A percentile compares a stretch with the other conserved stretches of the same genome.
phyloP scores from a whole-genome alignment of 208 protist species.

The Acanthamoeba sp. region DNA sequence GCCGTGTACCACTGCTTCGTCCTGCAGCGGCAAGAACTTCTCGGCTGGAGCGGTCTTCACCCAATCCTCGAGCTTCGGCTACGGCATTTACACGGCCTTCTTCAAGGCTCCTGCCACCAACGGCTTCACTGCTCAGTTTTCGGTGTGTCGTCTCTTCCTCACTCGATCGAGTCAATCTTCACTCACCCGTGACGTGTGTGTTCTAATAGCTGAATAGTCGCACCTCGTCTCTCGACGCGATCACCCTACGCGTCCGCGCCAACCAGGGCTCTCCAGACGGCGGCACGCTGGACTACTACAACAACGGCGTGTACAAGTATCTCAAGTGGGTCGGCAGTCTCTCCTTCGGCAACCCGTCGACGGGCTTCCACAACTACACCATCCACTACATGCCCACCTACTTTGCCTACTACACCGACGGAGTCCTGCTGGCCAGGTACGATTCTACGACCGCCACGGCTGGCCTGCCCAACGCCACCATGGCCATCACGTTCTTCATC shows the following conservation, averaged over 20 bases:
- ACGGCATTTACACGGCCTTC: neutral
- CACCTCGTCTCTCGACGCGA: neutral
- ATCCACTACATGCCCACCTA: conserved; percentile 38
- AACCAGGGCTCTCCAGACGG: neutral
- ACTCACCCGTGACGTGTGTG: neutral
- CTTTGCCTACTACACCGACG: neutral
- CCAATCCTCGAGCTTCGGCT: neutral
- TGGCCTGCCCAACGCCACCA: neutral
- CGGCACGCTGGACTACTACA: neutral
- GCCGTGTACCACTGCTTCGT: neutral
- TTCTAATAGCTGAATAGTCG: neutral
- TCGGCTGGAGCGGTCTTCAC: neutral
- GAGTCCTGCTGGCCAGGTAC: neutral
- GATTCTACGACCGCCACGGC: neutral
- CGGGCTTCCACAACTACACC: neutral
- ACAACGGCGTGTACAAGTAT: neutral
- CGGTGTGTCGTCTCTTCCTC: neutral
- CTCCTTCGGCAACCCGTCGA: neutral
- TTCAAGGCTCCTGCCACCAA: neutral
- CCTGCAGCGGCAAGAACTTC: neutral
- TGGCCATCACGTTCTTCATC: neutral
- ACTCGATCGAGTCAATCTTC: neutral
- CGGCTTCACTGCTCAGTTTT: neutral
- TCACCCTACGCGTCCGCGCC: neutral
- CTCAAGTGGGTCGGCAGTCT: neutral